Evolutionary conservation across 305 asterid genomes (phyloP).

Genomic region (Solanum hybrid): DNA sequence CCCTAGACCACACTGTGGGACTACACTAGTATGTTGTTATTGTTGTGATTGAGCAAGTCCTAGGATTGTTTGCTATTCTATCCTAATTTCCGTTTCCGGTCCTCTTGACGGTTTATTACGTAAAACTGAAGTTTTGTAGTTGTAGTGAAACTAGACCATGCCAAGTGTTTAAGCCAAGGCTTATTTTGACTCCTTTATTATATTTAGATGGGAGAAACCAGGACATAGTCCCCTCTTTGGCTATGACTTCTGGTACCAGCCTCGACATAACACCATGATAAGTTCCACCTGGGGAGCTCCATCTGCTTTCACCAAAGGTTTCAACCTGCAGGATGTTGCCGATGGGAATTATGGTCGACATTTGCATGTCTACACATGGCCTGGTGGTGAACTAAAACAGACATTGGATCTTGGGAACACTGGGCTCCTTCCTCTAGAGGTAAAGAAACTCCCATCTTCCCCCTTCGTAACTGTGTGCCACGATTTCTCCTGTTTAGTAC

Average conservation of each 20-base stretch:
- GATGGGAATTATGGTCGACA: slow-evolving; percentile 89
- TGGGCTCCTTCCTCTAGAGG: slow-evolving; percentile 92
- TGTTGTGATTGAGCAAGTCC: neutral
- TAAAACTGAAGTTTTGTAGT: neutral
- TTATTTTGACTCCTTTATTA: neutral
- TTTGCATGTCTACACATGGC: slow-evolving; percentile 93
- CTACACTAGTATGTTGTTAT: neutral
- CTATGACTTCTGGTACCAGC: slow-evolving; percentile 97
- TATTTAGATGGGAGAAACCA: slow-evolving; percentile 92
- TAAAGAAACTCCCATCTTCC: neutral
- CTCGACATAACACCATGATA: slow-evolving; percentile 93
- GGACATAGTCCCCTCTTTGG: slow-evolving; percentile 90
- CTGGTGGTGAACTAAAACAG: slow-evolving; percentile 83
- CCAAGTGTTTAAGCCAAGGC: neutral
- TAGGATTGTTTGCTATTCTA: neutral
- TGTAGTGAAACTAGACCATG: neutral
- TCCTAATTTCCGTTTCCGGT: neutral
- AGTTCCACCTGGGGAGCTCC: slow-evolving; percentile 99
- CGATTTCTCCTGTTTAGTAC: neutral
- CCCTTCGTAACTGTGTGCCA: neutral
- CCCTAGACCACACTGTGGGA: neutral
- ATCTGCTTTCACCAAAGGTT: slow-evolving; percentile 79
- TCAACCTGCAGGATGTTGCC: slow-evolving; percentile 74
- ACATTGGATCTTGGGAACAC: slow-evolving; percentile 89
- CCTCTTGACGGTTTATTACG: neutral